These are phyloP conservation scores for Pichia membranifaciens DNA, from an alignment of 805 yeast genomes.

Conservation along the genomic window DNA sequence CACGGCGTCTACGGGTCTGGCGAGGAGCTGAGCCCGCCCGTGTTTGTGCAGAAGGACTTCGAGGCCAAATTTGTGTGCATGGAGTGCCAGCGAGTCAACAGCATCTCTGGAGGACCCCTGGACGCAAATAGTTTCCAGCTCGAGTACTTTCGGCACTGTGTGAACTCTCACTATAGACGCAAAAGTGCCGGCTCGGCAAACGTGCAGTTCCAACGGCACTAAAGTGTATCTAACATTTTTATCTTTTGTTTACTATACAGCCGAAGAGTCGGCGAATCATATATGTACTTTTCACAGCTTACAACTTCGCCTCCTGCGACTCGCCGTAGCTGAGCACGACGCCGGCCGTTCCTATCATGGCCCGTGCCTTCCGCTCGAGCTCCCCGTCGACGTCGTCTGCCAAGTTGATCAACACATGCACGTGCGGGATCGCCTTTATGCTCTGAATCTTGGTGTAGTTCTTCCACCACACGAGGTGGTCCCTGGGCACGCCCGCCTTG, in stretches of 20 bases:
- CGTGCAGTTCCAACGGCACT: no score
- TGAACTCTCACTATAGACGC: no score
- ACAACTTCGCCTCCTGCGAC: slow-evolving; percentile 7
- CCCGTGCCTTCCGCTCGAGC: background rate
- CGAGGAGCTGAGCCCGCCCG: slow-evolving; percentile 25
- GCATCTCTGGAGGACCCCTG: background rate
- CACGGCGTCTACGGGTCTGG: slow-evolving; percentile 32
- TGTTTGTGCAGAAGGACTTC: background rate
- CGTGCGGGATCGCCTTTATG: slow-evolving; percentile 58
- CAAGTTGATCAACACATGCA: slow-evolving; percentile 57
- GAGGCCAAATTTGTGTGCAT: background rate
- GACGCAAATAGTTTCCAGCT: background rate
- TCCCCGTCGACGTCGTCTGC: slow-evolving; percentile 2
- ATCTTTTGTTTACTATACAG: background rate
- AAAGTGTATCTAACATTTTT: no score
- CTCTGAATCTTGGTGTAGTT: slow-evolving; percentile 69
- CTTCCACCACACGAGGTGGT: slow-evolving; percentile 57
- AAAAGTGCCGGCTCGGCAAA: no score
- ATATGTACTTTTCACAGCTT: background rate
- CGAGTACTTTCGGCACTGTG: background rate
- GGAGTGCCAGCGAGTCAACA: background rate
- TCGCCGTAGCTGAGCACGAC: slow-evolving; percentile 9
- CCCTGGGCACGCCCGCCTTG: slow-evolving; percentile 34
- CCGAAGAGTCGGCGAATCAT: no score
- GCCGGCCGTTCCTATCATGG: slow-evolving; percentile 12